Evolutionary conservation across 805 yeast species (phyloP), one percentile per base, ranked within the genome.

Genomic region (Candida boleticola): DNA sequence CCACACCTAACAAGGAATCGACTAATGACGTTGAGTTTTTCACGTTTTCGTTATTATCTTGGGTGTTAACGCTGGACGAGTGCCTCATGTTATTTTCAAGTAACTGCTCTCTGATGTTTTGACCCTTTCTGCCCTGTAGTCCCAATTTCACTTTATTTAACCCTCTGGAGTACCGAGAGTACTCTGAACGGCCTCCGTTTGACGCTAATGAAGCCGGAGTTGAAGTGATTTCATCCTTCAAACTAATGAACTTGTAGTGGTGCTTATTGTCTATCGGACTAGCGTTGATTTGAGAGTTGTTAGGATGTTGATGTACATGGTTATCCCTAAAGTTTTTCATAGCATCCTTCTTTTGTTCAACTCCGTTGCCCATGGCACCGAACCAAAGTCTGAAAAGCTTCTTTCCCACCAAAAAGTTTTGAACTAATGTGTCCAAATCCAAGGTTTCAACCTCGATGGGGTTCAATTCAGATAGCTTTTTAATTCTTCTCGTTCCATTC

Each of bases 371-470:
- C 6, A 34, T 4, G 21, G 29, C 19, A 17, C 68, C 70, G 22
- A 50, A 46, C 63, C 68, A 70, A 22, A 70, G 51, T 10, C 67
- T 49, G 17, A 54, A 45, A 18, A 70, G 47, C 2, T 64, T 61
- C 41, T 60, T 64, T 1, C 74, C 74, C 3, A 54, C 46, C 13
- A 69, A 44, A 49, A 57, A 54, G 35, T 56, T 57, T 22, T 55
- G 55, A 2, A 65, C 64, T 10, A 70, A 49, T 3, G 48, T 42
- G 19, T 70, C 73, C 37, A 70, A 54, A 42, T 70, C 73, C 18
- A 63, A 45, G 1, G 74, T 68, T 44, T 70, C 76, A 11, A 69
- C 68, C 22, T 70, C 74, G 6, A 58, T 40, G 0, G 74, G 73
- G 33, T 58, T 61, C 16, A 68, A 48, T 41, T 68, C 68, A 3